Base-by-base conservation (phyloP, 2,329 filamentous ascomycete genomes). In the Ophiosphaerella korrae region DNA sequence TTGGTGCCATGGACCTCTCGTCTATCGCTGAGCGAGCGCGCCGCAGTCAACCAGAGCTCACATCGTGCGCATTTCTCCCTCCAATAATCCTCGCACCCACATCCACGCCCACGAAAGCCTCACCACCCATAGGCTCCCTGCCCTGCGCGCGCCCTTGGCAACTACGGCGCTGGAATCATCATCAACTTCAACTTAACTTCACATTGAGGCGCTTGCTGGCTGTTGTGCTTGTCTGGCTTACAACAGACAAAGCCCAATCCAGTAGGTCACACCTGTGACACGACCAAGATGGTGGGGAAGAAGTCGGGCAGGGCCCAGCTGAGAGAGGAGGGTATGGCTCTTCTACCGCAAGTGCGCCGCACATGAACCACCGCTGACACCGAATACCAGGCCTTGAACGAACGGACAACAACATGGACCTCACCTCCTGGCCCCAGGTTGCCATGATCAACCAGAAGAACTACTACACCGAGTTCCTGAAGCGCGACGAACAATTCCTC, bases 361-460 rank as follows among this genome's bases (percentile, higher is more conserved):
- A 40, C 14, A 31, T 29, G 36, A 3, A 40, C 34, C 35, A 16
- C 21, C 42, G 42, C 55, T 59, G 32, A 66, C 54, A 44, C 42
- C 16, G 23, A 14, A 14, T 39, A 21, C 18, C 72, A 97, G 93
- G 94, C 60, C 86, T 99, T 59, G 91, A 96, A 78, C 85, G 93
- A 71, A 97, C 94, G 53, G 94, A 99, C 80, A 99, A 99, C 84
- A 92, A 93, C 77, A 93, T 99, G 88, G 94, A 92, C 71, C 85
- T 94, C 70, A 90, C 92, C 41, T 95, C 84, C 73, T 99, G 94
- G 93, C 93, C 94, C 8, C 88, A 94, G 69, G 87, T 96, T 50
- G 83, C 85, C 37, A 90, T 94, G 66, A 99, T 99, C 76, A 99
- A 99, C 73, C 94, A 99, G 75, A 99, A 99, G 80, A 99, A 99